These are phyloP conservation scores for Penicillium atrosanguineum DNA, from an alignment of 495 filamentous ascomycete genomes.

Conservation along the genomic window DNA sequence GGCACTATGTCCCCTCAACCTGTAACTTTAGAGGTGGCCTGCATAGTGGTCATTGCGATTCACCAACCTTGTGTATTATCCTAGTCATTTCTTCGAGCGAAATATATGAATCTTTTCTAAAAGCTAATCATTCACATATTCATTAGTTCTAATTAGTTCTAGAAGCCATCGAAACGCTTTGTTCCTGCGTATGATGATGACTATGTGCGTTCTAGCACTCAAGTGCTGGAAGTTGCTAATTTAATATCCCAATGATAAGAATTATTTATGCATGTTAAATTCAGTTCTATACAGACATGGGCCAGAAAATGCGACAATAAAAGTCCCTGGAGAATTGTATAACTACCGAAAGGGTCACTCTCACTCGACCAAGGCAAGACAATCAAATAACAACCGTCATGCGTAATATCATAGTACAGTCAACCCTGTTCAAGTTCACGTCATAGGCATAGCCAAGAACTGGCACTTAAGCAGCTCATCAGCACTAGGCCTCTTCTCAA, in stretches of 20 bases:
- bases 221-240: background rate
- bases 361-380: background rate
- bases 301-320: background rate
- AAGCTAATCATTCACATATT: background rate
- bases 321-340: background rate
- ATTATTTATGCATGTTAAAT: background rate
- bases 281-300: background rate
- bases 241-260: background rate
- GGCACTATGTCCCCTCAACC: slow-evolving; percentile 19
- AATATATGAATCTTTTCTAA: background rate
- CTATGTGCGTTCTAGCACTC: too few relatives aligned
- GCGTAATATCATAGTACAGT: slow-evolving; percentile 16
- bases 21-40: slow-evolving; percentile 37
- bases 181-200: background rate
- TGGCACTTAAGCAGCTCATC: slow-evolving; percentile 82
- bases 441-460: slow-evolving; percentile 68
- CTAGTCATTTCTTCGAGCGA: slow-evolving; percentile 16
- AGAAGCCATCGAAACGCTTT: background rate
- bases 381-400: background rate
- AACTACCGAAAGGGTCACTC: background rate
- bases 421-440: slow-evolving; percentile 5
- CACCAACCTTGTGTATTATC: slow-evolving; percentile 29
- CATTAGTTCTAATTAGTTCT: background rate
- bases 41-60: slow-evolving; percentile 28
- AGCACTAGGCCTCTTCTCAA: slow-evolving; percentile 84